Percentiles rank a stretch among this genome's conserved stretches.
Conservation (phyloP, 352 stramenopile genomes). For the Globisporangium sylvaticum region DNA sequence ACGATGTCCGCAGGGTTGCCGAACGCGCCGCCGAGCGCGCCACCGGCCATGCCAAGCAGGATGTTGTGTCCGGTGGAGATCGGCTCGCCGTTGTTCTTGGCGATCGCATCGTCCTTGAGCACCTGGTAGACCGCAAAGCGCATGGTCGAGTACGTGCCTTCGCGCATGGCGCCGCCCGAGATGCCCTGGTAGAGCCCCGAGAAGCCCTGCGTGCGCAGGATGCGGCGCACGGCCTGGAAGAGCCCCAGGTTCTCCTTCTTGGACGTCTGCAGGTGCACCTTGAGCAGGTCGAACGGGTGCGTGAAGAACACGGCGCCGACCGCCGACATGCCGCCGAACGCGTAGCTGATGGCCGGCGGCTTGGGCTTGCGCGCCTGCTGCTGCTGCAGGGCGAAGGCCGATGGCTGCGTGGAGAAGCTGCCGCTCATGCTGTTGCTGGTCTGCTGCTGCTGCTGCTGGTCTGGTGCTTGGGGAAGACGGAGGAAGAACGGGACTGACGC, state of each 20-base stretch:
- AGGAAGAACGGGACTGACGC: background rate
- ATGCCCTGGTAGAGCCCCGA: conserved; percentile 78
- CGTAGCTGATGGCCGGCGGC: conserved; percentile 62
- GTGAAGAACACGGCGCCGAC: conserved; percentile 84
- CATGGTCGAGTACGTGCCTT: conserved; percentile 83
- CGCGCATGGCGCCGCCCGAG: conserved; percentile 69
- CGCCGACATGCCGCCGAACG: conserved; percentile 72
- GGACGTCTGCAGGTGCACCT: conserved; percentile 79
- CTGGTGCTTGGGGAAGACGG: background rate
- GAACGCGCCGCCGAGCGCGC: conserved; percentile 58
- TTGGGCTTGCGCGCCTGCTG: conserved; percentile 11
- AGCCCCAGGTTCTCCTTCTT: conserved; percentile 69
- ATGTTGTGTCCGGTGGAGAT: conserved; percentile 75
- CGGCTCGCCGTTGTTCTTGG: conserved; percentile 52
- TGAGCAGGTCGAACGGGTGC: conserved; percentile 81
- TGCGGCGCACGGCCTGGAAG: conserved; percentile 39
- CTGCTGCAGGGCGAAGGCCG: background rate
- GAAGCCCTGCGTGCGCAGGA: conserved; percentile 63
- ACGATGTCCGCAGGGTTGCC: conserved; percentile 81
- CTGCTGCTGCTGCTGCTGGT: background rate
- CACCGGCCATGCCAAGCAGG: conserved; percentile 60
- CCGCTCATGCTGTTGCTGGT: background rate
- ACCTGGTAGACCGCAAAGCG: conserved; percentile 83
- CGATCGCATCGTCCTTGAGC: conserved; percentile 74
- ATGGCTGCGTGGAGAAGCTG: background rate